Evolutionary conservation across 2,329 filamentous ascomycete species (phyloP), one percentile per base, ranked within the genome.

Genomic region (Diaporthe caulivora): DNA sequence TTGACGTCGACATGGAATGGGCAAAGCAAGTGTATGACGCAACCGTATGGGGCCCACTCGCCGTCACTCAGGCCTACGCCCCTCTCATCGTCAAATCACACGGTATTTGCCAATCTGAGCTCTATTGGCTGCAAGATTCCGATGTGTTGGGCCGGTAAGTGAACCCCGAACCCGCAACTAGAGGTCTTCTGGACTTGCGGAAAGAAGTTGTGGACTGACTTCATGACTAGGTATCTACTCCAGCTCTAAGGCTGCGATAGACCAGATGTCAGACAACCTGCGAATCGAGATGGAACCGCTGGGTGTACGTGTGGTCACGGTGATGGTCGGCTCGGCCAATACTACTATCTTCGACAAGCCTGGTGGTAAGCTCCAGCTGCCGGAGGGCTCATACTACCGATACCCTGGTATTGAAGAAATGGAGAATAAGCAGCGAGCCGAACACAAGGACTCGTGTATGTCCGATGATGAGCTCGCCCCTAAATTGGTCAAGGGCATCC

Each of bases 11-110:
- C 15, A 44, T 68, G 5, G 44, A 40, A 34, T 47, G 51, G 62
- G 65, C 65, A 34, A 73, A 73, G 64, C 24, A 64, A 65, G 17
- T 73, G 7, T 73, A 64, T 55, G 72, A 73, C 6, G 55, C 57
- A 3, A 73, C 65, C 17, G 65, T 73, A 21, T 70, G 72, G 72
- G 72, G 65, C 24, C 55, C 34, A 24, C 65, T 70, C 18, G 31
- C 65, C 0, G 47, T 70, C 9, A 70, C 51, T 15, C 60, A 72
- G 69, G 60, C 58, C 3, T 74, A 68, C 24, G 68, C 24, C 13
- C 72, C 72, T 0, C 72, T 74, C 15, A 47, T 64, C 11, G 29
- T 73, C 34, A 31, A 70, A 40, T 37, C 54, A 5, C 64, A 73
- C 37, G 71, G 71, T 2, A 53, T 70, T 5, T 54, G 64, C 64